A percentile compares a stretch with the other conserved stretches of the same genome.
Conservation (phyloP, 1,284 basidiomycete genomes). For the Ceratobasidium sp. region DNA sequence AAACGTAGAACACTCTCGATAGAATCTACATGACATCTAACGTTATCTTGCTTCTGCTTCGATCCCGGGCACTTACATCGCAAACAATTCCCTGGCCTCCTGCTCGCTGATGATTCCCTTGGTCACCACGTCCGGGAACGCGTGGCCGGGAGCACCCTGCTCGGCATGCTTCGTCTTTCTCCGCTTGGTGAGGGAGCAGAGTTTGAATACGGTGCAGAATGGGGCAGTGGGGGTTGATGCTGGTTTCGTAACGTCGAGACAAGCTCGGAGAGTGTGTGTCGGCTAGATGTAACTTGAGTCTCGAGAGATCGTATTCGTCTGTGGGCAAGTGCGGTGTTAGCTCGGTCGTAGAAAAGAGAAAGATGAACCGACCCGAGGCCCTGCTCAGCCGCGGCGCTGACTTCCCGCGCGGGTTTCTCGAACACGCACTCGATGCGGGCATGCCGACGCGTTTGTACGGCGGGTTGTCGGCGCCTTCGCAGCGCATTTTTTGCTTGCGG, state of each 20-base stretch:
- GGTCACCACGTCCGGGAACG: conserved; percentile 70
- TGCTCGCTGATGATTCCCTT: conserved; percentile 81
- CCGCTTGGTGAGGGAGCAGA: conserved; percentile 64
- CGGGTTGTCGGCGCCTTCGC: conserved; percentile 90
- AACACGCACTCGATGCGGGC: conserved; percentile 88
- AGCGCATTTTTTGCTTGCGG: conserved; percentile 88
- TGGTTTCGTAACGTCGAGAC: conserved; percentile 69
- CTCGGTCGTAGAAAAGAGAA: conserved; percentile 7
- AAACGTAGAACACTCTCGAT: conserved; percentile 89
- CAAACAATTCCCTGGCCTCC: conserved; percentile 86
- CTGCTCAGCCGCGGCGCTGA: conserved; percentile 85
- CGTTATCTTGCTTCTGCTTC: neutral
- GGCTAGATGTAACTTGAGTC: conserved; percentile 81
- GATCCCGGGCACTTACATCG: conserved; percentile 67
- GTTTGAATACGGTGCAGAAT: conserved; percentile 5
- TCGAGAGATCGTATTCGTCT: conserved; percentile 91
- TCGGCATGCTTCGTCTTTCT: conserved; percentile 70
- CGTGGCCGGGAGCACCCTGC: conserved; percentile 43
- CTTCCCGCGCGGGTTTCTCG: conserved; percentile 87
- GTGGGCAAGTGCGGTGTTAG: conserved; percentile 35
- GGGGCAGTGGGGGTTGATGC: conserved; percentile 57
- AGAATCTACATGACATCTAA: conserved; percentile 69
- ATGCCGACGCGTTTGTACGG: conserved; percentile 88
- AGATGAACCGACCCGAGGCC: conserved; percentile 79
- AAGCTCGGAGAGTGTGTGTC: conserved; percentile 81